These are phyloP conservation scores for Crithidia fasciculata DNA, from an alignment of 208 protist genomes.

Conservation along the genomic window DNA sequence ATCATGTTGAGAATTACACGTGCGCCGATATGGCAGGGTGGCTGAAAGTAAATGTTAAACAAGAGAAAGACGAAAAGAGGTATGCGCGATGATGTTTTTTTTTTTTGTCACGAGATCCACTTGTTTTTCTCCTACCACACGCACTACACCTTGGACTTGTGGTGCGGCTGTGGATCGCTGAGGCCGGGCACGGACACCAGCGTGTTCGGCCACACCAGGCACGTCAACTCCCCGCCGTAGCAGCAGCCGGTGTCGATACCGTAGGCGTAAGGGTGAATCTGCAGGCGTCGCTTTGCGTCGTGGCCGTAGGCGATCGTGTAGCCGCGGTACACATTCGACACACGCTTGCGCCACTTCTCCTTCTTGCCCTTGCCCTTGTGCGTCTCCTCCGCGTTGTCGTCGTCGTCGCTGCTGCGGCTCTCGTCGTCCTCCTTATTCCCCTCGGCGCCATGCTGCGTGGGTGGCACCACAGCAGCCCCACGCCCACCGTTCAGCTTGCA, in stretches of 20 bases:
- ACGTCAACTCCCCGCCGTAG: conserved; percentile 70
- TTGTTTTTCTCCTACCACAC: neutral
- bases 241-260: conserved; percentile 80
- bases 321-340: conserved; percentile 21
- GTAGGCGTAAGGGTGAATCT: conserved; percentile 63
- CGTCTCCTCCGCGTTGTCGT: neutral
- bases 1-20: no score
- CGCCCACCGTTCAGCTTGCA: conserved; percentile 7
- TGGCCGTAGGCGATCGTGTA: conserved; percentile 73
- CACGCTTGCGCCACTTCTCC: conserved; percentile 17
- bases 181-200: conserved; percentile 64
- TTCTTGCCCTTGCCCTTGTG: conserved; percentile 4
- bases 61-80: no score
- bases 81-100: neutral
- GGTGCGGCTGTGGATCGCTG: conserved; percentile 11
- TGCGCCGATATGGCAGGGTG: no score
- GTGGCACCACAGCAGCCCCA: conserved; percentile 8
- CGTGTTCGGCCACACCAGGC: conserved; percentile 50
- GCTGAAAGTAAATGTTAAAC: no score
- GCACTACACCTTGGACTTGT: conserved; percentile 29
- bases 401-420: conserved; percentile 1
- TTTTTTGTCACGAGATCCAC: neutral
- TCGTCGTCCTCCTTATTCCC: conserved; percentile 10
- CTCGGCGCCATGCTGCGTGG: neutral
- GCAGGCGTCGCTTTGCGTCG: conserved; percentile 72